A percentile compares a stretch with the other conserved stretches of the same genome.
Conservation (phyloP, 352 stramenopile species). For the Phytopythium cucurbitacearum region DNA sequence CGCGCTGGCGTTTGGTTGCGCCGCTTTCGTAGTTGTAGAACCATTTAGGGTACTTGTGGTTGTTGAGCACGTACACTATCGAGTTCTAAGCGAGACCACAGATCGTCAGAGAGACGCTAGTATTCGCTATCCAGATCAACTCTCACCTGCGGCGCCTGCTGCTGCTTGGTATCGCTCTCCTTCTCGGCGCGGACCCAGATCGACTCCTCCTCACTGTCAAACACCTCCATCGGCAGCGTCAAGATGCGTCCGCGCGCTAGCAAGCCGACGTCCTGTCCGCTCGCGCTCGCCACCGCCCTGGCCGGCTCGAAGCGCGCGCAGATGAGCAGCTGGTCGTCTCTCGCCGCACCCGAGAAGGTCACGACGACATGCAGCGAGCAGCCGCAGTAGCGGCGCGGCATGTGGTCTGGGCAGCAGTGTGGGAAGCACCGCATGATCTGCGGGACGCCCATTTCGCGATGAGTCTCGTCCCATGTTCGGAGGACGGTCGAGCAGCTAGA, state of each 20-base stretch:
- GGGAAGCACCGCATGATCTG: slow-evolving; percentile 30
- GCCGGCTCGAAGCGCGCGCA: slow-evolving; percentile 22
- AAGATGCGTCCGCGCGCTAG: neutral
- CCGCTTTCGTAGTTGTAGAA: slow-evolving; percentile 32
- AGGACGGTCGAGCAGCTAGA: neutral
- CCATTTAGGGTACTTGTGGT: slow-evolving; percentile 21
- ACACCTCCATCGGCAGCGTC: neutral
- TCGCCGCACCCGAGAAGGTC: too few relatives aligned
- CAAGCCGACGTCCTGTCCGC: neutral
- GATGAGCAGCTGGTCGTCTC: slow-evolving; percentile 11
- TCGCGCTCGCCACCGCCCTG: too few relatives aligned
- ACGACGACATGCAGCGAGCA: slow-evolving; percentile 13
- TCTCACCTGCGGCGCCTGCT: slow-evolving; percentile 13
- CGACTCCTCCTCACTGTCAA: slow-evolving; percentile 2
- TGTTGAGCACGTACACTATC: slow-evolving; percentile 27
- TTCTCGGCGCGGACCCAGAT: slow-evolving; percentile 20
- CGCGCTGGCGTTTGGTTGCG: slow-evolving; percentile 20
- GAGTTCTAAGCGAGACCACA: slow-evolving; percentile 12
- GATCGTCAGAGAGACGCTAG: neutral
- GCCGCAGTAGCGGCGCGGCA: slow-evolving; percentile 22
- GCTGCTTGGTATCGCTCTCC: slow-evolving; percentile 20
- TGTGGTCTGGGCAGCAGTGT: slow-evolving; percentile 27
- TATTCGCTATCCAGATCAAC: neutral
- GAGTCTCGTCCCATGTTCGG: neutral
- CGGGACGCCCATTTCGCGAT: neutral